These are phyloP conservation scores for Fusarium globosum DNA, from an alignment of 2,329 filamentous ascomycete genomes.

Conservation along the genomic window DNA sequence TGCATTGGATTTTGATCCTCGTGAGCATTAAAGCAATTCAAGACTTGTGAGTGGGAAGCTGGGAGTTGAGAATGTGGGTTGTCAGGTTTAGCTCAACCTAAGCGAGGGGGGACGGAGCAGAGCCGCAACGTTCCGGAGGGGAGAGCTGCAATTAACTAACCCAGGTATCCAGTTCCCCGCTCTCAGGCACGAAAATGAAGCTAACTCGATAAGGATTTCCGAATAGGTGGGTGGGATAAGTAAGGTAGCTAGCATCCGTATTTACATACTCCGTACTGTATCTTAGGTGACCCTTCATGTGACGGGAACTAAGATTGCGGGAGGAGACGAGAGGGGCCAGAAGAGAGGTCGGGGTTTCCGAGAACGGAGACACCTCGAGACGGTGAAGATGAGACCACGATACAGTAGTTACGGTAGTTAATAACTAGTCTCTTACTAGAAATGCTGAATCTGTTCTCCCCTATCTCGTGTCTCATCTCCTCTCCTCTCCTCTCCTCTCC, in stretches of 20 bases:
- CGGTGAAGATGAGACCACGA: not conserved
- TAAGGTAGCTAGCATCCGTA: not conserved
- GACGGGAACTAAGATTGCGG: conserved; percentile 25
- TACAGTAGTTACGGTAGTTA: not conserved
- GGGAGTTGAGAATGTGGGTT: not conserved
- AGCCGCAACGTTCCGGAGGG: conserved; percentile 12
- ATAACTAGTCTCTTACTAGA: not conserved
- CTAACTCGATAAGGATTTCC: conserved; percentile 4
- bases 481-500: not conserved
- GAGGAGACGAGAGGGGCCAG: not conserved
- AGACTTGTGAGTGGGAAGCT: conserved; percentile 7
- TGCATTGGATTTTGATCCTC: not conserved
- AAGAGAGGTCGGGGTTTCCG: conserved; percentile 8
- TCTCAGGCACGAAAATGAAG: conserved; percentile 14
- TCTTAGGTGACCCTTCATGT: conserved; percentile 5
- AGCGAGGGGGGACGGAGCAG: conserved; percentile 15
- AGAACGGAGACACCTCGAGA: conserved; percentile 12
- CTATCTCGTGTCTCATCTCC: not conserved
- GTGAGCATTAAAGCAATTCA: conserved; percentile 11
- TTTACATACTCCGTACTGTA: not conserved
- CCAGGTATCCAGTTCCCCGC: conserved; percentile 3
- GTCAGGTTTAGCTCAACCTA: conserved; percentile 5
- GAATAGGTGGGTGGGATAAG: not conserved
- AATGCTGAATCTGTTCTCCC: not conserved
- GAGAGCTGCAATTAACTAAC: not conserved